phyloP scores from a whole-genome alignment of 2,329 filamentous ascomycete species.

The Ophiocordyceps camponoti-floridani region DNA sequence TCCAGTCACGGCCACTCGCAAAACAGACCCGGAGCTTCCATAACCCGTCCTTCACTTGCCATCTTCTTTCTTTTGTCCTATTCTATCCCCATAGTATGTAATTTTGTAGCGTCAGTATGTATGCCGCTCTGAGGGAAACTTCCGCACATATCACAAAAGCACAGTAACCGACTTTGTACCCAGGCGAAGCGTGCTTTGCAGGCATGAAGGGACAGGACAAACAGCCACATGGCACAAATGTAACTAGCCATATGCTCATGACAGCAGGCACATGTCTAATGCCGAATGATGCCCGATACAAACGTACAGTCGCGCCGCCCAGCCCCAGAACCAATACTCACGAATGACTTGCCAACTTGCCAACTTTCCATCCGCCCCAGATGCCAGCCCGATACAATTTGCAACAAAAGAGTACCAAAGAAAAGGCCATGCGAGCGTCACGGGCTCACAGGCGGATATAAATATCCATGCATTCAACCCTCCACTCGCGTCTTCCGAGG shows the following conservation, averaged over 20 bases:
- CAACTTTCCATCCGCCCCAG: not conserved
- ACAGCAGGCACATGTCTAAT: not conserved
- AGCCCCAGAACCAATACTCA: not conserved
- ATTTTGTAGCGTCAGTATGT: not conserved
- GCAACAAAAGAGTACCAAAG: not conserved
- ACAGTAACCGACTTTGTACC: not conserved
- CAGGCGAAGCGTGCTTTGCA: not conserved
- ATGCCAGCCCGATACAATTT: not conserved
- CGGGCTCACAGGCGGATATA: slow-evolving; percentile 44
- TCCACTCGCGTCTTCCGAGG: slow-evolving; percentile 71
- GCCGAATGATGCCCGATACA: not conserved
- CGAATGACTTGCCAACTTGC: not conserved
- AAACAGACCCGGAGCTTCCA: not conserved
- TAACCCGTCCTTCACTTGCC: not conserved
- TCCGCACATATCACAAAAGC: not conserved
- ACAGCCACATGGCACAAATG: not conserved
- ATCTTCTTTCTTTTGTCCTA: not conserved
- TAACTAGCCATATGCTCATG: not conserved
- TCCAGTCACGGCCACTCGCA: not conserved
- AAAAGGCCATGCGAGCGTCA: not conserved
- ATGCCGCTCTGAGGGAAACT: not conserved
- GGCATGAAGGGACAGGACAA: not conserved
- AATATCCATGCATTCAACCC: slow-evolving; percentile 79
- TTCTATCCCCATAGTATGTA: not conserved
- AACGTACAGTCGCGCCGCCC: not conserved